Base-by-base conservation (phyloP, 257 asterid genomes). In the Solanum gracilifrons region DNA sequence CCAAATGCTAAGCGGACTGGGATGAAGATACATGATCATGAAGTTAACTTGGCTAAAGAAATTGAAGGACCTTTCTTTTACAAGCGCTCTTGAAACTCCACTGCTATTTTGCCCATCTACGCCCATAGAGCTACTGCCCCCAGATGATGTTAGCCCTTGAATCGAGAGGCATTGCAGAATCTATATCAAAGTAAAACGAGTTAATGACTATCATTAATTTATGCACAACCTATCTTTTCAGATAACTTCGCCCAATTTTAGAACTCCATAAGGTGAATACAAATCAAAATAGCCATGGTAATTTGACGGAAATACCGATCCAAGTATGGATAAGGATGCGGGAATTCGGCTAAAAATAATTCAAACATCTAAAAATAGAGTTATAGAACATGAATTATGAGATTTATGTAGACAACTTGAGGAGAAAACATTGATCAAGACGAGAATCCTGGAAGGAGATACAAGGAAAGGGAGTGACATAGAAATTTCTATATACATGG, bases 61-160 rank as follows among this genome's bases (percentile, higher is more conserved):
- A 87, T 85, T 86, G 60, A 86, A 88, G 73, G 51, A 95, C 99
- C 97, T 93, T 91, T 97, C 99, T 90, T 97, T 96, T 75, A 97
- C 94, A 55, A 94, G 87, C 74, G 98, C 92, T 90, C 99, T 92
- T 84, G 99, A 97, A 86, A 90, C 99, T 86, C 99, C 99, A 88
- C 99, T 97, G 88, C 99, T 96, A 74, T 90, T 94, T 92, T 95
- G 95, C 87, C 98, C 99, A 90, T 97, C 99, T 68, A 90, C 95
- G 74, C 95, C 88, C 84, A 88, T 94, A 43, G 92, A 87, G 91
- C 95, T 93, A 62, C 99, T 95, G 82, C 98, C 98, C 79, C 98
- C 98, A 39, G 99, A 97, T 88, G 99, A 95, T 23, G 98, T 91
- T 87, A 93, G 89, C 85, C 98, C 98, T 93, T 95, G 98, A 80